Evolutionary conservation across 129 eudicot species (phyloP), one percentile per base, ranked within the genome.

Genomic region (Glebionis coronaria): DNA sequence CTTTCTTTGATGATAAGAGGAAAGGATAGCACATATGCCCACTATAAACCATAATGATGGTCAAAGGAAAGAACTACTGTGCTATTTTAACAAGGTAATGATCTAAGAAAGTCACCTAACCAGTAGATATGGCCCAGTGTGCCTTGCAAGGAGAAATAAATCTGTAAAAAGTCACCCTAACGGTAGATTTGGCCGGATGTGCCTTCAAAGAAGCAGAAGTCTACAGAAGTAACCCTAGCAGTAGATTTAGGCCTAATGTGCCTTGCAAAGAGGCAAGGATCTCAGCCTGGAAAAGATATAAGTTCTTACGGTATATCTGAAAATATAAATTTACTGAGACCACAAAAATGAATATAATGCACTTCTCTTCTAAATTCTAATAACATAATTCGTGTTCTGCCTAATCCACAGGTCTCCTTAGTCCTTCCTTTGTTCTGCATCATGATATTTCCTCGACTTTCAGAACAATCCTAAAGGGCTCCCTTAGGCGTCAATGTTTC

Each of bases 361-460:
- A 23, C 13, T 68, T 21, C 54, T 68, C 35, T 54, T 65, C n/a
- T n/a, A n/a, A 14, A 3, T 23, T 31, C 40, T 59, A 29, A 12
- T 27, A 29, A 19, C 9, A 63, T 7, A 7, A 10, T 65, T 50
- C 14, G 12, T 67, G 4, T 51, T 23, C 60, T 14, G n/a, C 31
- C 12, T 12, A 10, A 31, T 31, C 27, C 29, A 2, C 44, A 44
- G 45, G 59, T 29, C 23, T 52, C 61, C 56, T 12, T 56, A n/a
- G n/a, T n/a, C n/a, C 25, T 23, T 1, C 44, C 66, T 44, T 21
- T 57, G 65, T 70, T 70, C 28, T 58, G n/a, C 12, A 46, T 70
- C 60, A 28, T 60, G 38, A 28, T 28, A 70, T 46, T 63, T 53
- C 46, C 31, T 67, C 4, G 25, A 67, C 47, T 16, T 31, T 67